Base-by-base conservation (phyloP, 768 basidiomycete genomes). In the Kwoniella heveanensis region DNA sequence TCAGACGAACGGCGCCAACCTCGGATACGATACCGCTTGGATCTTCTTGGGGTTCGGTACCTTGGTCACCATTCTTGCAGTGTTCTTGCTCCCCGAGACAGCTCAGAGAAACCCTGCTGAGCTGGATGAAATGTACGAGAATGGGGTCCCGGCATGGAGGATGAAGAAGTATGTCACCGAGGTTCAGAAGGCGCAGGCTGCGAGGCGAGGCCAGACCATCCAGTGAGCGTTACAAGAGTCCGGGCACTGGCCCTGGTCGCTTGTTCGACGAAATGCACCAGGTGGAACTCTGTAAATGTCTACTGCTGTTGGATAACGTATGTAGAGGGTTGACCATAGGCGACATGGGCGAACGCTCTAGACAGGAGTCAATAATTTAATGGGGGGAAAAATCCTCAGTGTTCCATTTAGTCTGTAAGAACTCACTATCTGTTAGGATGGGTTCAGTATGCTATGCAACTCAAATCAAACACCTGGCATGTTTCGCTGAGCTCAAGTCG, bases 61-160 rank as follows among this genome's bases (percentile, higher is more conserved):
- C 5, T 1, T 63, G 13, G 62, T 60, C 17, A 27, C 24, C 30
- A 39, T 60, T 7, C 9, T 55, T 2, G 30, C 52, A 0, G 39
- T 59, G 36, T 63, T 54, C 53, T 29, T 51, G 26, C 24, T 62
- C 13, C 68, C 68, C 7, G 68, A 69, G 26, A 48, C 54, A 19
- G 57, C 68, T 7, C 57, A 44, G 13, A 50, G 68, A 21, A 57
- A 51, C 24, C 55, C 69, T 8, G 65, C 69, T 24, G 69, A 70
- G 52, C 46, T 70, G 15, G 69, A 70, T 49, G 69, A 70, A 39
- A 56, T 70, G 47, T 70, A 55, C 36, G 62, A 67, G 50, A 64
- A 58, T 27, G 39, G 58, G 9, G 57, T 70, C 21, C 36, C 57
- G 1, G 53, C 69, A 12, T 61, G 64, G 58, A 60, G 55, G 27